phyloP scores from a whole-genome alignment of 1,284 basidiomycete genomes.

The Fereydounia khargensis region DNA sequence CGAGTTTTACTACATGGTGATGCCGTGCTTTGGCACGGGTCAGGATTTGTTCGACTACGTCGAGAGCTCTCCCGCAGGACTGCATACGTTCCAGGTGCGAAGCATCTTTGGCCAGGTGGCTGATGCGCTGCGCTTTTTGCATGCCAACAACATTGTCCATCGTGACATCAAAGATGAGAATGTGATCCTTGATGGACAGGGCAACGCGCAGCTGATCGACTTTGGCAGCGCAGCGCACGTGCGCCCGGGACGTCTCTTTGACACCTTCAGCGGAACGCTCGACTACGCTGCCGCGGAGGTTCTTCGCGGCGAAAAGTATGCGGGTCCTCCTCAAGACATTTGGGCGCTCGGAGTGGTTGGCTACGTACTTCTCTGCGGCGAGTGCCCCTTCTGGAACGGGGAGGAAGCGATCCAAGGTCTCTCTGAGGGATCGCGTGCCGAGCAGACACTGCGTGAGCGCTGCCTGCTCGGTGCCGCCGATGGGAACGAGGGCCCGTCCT shows the following conservation, averaged over 20 bases:
- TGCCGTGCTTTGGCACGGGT: conserved; percentile 62
- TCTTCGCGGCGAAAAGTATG: conserved; percentile 85
- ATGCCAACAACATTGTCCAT: conserved; percentile 89
- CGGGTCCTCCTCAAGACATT: conserved; percentile 93
- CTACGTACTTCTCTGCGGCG: conserved; percentile 90
- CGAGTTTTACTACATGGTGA: conserved; percentile 87
- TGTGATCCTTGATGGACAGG: conserved; percentile 64
- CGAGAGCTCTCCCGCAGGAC: conserved; percentile 80
- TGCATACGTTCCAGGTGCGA: conserved; percentile 73
- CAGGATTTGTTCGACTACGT: conserved; percentile 92
- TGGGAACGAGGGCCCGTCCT: background rate
- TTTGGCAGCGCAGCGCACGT: conserved; percentile 69
- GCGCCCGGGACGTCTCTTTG: conserved; percentile 88
- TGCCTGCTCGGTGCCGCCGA: conserved; percentile 26
- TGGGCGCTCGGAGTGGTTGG: conserved; percentile 98
- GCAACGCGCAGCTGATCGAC: conserved; percentile 82
- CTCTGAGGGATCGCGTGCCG: conserved; percentile 43
- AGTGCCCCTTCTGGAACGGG: conserved; percentile 74
- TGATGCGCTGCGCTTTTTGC: conserved; percentile 85
- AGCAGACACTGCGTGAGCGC: conserved; percentile 37
- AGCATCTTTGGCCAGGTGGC: conserved; percentile 90
- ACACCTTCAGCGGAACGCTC: conserved; percentile 86
- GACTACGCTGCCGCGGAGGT: conserved; percentile 94
- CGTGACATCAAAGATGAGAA: conserved; percentile 99
- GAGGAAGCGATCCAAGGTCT: conserved; percentile 49